Base-by-base conservation (phyloP, 495 filamentous ascomycete species). In the Chaetomium fimeti region DNA sequence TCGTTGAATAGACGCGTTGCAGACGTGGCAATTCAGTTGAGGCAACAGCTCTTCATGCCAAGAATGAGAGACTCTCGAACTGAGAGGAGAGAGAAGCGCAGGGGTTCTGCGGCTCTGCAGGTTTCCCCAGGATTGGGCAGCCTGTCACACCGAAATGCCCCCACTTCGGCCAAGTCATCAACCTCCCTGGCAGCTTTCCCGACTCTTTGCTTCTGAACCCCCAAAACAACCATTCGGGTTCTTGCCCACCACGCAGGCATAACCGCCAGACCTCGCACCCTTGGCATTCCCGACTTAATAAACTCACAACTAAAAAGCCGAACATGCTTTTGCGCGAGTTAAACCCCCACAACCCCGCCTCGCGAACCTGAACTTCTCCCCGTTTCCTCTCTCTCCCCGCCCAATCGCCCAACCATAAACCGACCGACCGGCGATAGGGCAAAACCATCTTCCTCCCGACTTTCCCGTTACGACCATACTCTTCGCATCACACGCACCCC, bases 151-250 rank as follows among this genome's bases (percentile, higher is more conserved):
- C 52, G 61, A 22, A 29, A 13, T 7, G 45, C 6, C 59, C 53
- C 61, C 61, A 63, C 61, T 48, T 56, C 51, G 27, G 38, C 61
- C 61, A 53, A 63, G 52, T 63, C 60, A 62, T 62, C 60, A 62
- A 52, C 24, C 60, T 18, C 20, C 60, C 36, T 43, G 20, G 36
- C 22, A 22, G n/a, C n/a, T n/a, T 53, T 36, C 15, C 15, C 15
- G 13, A 5, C 29, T 22, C 47, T 25, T 60, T 12, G 51, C 29
- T 40, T 40, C 52, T 49, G 0, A 16, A 11, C 7, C 12, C 18
- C 49, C 27, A 57, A 63, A 61, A 32, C 24, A 2, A 7, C 52
- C 52, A 20, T 28, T 2, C 6, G 49, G 60, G 27, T 62, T 63
- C 42, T 4, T 57, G 52, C 61, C 27, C 28, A 38, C 29, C 43